A percentile compares a stretch with the other conserved stretches of the same genome.
phyloP scores from a whole-genome alignment of 148 eudicot species.

The Rheum nobile region DNA sequence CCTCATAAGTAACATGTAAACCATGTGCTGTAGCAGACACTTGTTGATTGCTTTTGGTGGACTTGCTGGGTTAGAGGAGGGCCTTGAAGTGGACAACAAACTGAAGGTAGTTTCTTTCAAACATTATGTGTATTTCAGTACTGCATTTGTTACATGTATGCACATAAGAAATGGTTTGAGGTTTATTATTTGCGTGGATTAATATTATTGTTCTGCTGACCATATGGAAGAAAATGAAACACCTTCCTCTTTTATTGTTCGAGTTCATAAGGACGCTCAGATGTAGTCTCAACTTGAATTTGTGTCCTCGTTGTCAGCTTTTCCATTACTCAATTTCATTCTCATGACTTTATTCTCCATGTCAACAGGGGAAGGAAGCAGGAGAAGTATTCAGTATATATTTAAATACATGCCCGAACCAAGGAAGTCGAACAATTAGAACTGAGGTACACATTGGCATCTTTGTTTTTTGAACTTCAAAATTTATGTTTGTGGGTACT shows the following conservation, averaged over 20 bases:
- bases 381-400: conserved; percentile 51
- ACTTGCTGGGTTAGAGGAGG: conserved; percentile 93
- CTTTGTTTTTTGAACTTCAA: neutral
- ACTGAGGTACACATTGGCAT: conserved; percentile 56
- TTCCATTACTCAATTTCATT: neutral
- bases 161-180: neutral
- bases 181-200: neutral
- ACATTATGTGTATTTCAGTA: neutral
- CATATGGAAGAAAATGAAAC: neutral
- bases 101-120: conserved; percentile 42
- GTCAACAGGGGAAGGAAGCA: conserved; percentile 65
- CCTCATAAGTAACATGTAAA: neutral
- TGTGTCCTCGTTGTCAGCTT: neutral
- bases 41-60: conserved; percentile 91
- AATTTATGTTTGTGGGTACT: neutral
- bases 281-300: neutral
- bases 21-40: conserved; percentile 35
- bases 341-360: conserved; percentile 14
- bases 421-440: conserved; percentile 95
- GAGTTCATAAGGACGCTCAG: neutral
- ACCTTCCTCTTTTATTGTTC: neutral
- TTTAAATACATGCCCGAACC: conserved; percentile 79
- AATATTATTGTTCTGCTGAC: neutral
- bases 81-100: conserved; percentile 67
- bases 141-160: neutral